Percentiles rank a stretch among this genome's conserved stretches.
phyloP scores from a whole-genome alignment of 495 filamentous ascomycete genomes.

The Cairneyella variabilis region DNA sequence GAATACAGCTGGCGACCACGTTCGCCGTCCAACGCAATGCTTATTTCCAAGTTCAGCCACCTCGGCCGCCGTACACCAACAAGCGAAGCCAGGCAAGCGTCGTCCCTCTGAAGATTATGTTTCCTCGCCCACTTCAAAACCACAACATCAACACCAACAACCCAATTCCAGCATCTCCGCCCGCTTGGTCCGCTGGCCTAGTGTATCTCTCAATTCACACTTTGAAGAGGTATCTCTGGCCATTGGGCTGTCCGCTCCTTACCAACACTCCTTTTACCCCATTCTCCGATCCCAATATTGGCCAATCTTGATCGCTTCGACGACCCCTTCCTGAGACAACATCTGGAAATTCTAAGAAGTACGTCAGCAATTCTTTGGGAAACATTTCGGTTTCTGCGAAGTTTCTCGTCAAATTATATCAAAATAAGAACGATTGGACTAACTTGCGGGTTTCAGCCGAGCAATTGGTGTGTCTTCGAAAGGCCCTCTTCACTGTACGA shows the following conservation, averaged over 20 bases:
- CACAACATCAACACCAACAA: neutral
- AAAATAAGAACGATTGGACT: neutral
- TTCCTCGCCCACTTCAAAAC: neutral
- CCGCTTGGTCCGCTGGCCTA: conserved; percentile 3
- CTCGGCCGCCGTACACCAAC: too few species aligned
- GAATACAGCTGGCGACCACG: neutral
- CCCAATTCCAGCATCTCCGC: neutral
- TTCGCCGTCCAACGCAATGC: neutral
- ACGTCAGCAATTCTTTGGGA: neutral
- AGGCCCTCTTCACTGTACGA: neutral
- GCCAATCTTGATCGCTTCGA: conserved; percentile 1
- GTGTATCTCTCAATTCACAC: neutral
- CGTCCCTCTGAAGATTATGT: neutral
- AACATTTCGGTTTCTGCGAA: neutral
- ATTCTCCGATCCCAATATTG: neutral
- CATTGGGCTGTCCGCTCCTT: conserved; percentile 22
- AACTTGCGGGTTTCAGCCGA: neutral
- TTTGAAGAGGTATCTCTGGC: conserved; percentile 8
- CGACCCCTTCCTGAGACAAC: conserved; percentile 8
- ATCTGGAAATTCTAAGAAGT: neutral
- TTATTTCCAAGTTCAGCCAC: neutral
- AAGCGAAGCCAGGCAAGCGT: neutral
- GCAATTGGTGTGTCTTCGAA: neutral
- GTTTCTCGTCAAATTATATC: neutral
- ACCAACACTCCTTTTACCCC: conserved; percentile 9